These are phyloP conservation scores for Suillus lakei DNA, from an alignment of 768 basidiomycete species.

Conservation along the genomic window DNA sequence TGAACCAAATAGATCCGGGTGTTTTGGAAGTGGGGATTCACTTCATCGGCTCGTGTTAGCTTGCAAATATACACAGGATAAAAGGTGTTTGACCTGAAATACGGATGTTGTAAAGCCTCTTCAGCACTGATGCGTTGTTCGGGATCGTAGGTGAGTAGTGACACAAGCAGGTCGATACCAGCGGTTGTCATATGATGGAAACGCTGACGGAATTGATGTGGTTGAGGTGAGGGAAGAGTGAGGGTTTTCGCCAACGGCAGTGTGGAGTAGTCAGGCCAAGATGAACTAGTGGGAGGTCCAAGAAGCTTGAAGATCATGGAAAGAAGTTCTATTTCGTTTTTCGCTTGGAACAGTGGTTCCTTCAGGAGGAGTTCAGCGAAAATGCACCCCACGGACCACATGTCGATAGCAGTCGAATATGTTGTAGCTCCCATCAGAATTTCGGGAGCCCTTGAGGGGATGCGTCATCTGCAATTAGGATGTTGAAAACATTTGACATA, in stretches of 20 bases:
- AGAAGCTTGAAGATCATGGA: constrained; percentile 94
- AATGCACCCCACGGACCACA: constrained; percentile 99
- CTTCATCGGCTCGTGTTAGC: constrained; percentile 42
- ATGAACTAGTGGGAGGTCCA: constrained; percentile 84
- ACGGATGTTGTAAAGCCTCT: constrained; percentile 88
- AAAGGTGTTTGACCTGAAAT: constrained; percentile 69
- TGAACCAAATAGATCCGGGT: constrained; percentile 92
- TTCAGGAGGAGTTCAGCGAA: constrained; percentile 95
- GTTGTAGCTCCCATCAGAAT: constrained; percentile 91
- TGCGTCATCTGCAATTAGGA: constrained; percentile 21
- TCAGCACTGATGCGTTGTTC: constrained; percentile 84
- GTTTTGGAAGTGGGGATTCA: constrained; percentile 94
- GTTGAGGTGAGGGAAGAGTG: constrained; percentile 73
- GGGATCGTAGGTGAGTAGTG: constrained; percentile 89
- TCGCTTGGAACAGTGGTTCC: constrained; percentile 97
- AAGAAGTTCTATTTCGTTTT: constrained; percentile 90
- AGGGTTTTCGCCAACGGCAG: constrained; percentile 86
- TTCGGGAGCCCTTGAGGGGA: constrained; percentile 78
- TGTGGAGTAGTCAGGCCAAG: constrained; percentile 84
- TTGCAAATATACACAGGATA: neutral
- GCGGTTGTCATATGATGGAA: constrained; percentile 85
- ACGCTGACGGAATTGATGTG: constrained; percentile 78
- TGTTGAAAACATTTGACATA: constrained; percentile 42
- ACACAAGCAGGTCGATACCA: constrained; percentile 84
- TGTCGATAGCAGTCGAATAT: constrained; percentile 94